These are phyloP conservation scores for Teratosphaeria destructans DNA, from an alignment of 2,329 filamentous ascomycete genomes.

Conservation along the genomic window DNA sequence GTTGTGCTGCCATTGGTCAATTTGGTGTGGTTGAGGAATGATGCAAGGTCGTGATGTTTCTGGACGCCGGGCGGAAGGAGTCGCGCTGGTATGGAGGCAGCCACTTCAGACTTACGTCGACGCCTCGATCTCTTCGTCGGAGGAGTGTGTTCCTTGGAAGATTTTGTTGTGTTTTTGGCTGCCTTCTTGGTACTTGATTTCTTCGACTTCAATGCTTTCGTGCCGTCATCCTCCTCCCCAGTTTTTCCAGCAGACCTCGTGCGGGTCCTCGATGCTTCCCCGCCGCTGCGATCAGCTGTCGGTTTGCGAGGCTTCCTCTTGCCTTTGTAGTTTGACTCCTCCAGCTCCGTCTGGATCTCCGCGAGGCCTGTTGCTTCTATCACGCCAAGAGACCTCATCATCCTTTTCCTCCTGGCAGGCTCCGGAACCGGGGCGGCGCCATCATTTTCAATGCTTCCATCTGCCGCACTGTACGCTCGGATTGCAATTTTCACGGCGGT, in stretches of 20 bases:
- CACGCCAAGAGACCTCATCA: neutral
- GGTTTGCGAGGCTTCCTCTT: neutral
- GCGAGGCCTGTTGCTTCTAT: neutral
- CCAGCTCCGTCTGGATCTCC: slow-evolving; percentile 2
- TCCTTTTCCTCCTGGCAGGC: neutral
- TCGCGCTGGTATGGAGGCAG: slow-evolving; percentile 13
- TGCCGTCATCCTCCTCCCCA: neutral
- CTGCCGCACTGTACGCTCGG: neutral
- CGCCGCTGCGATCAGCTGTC: neutral
- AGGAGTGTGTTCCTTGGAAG: neutral
- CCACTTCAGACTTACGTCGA: neutral
- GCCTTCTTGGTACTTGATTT: neutral
- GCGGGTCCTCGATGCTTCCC: neutral
- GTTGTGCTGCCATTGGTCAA: slow-evolving; percentile 44
- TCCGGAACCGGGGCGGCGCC: neutral
- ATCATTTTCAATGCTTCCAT: neutral
- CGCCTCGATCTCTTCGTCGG: neutral
- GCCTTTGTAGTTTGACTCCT: neutral
- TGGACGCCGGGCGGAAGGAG: slow-evolving; percentile 11
- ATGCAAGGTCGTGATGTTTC: slow-evolving; percentile 52
- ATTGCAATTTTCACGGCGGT: neutral
- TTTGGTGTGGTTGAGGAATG: slow-evolving; percentile 55
- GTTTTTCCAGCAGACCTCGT: neutral
- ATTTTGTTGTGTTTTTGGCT: neutral
- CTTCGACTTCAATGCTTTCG: neutral